Evolutionary conservation across 257 asterid genomes (phyloP).

Genomic region (Penstemon barbatus): DNA sequence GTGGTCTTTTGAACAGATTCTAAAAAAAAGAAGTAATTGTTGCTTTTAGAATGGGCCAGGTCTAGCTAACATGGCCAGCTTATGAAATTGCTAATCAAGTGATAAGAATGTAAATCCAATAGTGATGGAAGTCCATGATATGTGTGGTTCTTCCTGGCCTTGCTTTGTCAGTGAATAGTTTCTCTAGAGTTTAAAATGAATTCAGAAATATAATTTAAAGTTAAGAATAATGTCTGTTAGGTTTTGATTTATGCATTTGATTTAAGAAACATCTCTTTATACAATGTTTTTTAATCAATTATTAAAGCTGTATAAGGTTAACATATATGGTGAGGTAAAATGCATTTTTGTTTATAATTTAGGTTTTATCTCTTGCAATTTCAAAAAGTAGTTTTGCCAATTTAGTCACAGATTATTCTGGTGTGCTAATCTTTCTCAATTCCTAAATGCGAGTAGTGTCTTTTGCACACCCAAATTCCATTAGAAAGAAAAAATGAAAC

Average conservation of each 20-base stretch:
- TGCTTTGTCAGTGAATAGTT: constrained; percentile 1
- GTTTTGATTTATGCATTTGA: not conserved
- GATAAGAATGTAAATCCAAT: constrained; percentile 14
- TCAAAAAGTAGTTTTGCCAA: too few species aligned
- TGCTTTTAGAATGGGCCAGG: constrained; percentile 21
- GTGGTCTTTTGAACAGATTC: constrained; percentile 10
- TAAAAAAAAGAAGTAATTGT: constrained; percentile 1
- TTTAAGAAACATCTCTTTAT: not conserved
- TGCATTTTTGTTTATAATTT: too few species aligned
- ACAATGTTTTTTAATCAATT: not conserved
- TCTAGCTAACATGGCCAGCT: constrained; percentile 14
- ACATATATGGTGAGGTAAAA: too few species aligned
- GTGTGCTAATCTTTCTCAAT: too few species aligned
- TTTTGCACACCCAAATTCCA: too few species aligned
- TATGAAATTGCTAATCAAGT: constrained; percentile 14
- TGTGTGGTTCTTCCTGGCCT: constrained; percentile 8
- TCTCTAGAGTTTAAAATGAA: not conserved
- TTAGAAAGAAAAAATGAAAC: not conserved
- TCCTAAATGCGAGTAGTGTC: too few species aligned
- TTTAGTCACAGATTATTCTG: too few species aligned
- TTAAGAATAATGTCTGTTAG: not conserved
- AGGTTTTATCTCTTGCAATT: too few species aligned
- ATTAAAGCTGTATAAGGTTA: too few species aligned
- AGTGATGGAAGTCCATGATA: constrained; percentile 2
- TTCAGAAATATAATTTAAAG: not conserved